Evolutionary conservation across 2,329 filamentous ascomycete species (phyloP), one percentile per base, ranked within the genome.

Genomic region (Cadophora luteo-olivacea): DNA sequence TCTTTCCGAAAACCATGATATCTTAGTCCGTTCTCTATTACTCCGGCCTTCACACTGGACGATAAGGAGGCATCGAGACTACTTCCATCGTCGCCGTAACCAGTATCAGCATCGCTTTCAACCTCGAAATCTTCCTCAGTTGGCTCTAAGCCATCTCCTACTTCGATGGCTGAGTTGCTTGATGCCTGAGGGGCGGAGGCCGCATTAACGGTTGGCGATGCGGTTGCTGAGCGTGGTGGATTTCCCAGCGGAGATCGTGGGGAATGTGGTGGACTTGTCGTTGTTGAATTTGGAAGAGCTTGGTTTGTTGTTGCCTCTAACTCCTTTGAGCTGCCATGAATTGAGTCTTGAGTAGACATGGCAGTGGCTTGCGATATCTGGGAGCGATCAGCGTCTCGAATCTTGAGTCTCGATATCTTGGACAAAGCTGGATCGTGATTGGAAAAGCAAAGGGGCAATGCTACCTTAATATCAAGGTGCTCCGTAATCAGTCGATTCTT

Each of bases 51-150:
- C 52, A 55, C 52, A 11, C 52, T 55, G 16, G 52, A 55, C 7
- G 52, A 55, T 33, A 55, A 29, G n/a, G 52, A 55, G 14, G 25
- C 52, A 19, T 55, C 52, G 2, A 55, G 11, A 55, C 52, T 55
- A n/a, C 52, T 55, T n/a, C 29, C 52, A 19, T 55, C 52, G 6
- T 55, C 52, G 5, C 25, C 52, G 19, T 55, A 55, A 16, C 52
- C 52, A 55, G 52, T 55, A 55, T 55, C 52, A n/a, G 52, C 52
- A 55, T 55, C 52, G 16, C 52, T 55, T 19, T 55, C 52, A n/a
- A 55, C 25, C 29, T 55, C 52, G 29, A 55, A 33, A 14, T 55
- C 52, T 55, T 55, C 52, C 1, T n/a, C 14, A 2, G 52, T 55
- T 9, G 52, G 52, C 29, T 55, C 52, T 19, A 55, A 29, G 29